These are phyloP conservation scores for Dendryphion nanum DNA, from an alignment of 2,329 filamentous ascomycete species.

Conservation along the genomic window DNA sequence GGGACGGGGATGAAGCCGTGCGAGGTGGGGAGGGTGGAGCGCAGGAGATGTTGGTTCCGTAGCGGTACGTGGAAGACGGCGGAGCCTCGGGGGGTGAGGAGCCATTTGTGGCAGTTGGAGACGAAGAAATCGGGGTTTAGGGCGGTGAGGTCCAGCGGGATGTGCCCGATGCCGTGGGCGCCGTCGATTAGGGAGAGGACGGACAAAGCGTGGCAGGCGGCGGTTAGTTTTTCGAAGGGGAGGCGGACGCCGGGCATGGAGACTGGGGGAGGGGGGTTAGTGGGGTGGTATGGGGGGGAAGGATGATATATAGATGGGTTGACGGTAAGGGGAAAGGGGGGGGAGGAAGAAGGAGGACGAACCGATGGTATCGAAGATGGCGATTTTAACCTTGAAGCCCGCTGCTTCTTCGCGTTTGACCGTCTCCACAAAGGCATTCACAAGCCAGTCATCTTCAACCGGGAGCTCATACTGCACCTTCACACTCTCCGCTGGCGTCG, in stretches of 20 bases:
- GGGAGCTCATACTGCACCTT: conserved; percentile 68
- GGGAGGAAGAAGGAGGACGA: too few relatives aligned
- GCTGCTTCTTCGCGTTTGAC: conserved; percentile 53
- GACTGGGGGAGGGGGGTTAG: too few relatives aligned
- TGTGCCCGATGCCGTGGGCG: conserved; percentile 80
- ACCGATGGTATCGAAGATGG: conserved; percentile 79
- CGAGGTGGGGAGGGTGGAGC: conserved; percentile 74
- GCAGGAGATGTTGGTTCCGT: conserved; percentile 73
- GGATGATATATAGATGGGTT: too few relatives aligned
- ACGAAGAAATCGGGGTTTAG: conserved; percentile 84
- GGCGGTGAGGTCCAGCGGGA: conserved; percentile 64
- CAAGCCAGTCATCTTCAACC: conserved; percentile 64
- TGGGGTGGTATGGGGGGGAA: too few relatives aligned
- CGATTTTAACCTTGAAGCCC: conserved; percentile 65
- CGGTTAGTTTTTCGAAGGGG: conserved; percentile 69
- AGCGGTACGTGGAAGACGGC: conserved; percentile 77
- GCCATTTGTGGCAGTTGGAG: conserved; percentile 73
- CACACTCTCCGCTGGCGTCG: conserved; percentile 48
- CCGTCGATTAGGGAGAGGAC: conserved; percentile 78
- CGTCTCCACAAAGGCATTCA: conserved; percentile 59
- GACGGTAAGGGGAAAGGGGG: too few relatives aligned
- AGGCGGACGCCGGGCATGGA: conserved; percentile 76
- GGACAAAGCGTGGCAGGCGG: conserved; percentile 63
- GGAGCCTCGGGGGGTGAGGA: conserved; percentile 75
- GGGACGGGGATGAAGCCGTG: conserved; percentile 66